phyloP scores from a whole-genome alignment of 2,329 filamentous ascomycete species.

The Hypoxylon sp. region DNA sequence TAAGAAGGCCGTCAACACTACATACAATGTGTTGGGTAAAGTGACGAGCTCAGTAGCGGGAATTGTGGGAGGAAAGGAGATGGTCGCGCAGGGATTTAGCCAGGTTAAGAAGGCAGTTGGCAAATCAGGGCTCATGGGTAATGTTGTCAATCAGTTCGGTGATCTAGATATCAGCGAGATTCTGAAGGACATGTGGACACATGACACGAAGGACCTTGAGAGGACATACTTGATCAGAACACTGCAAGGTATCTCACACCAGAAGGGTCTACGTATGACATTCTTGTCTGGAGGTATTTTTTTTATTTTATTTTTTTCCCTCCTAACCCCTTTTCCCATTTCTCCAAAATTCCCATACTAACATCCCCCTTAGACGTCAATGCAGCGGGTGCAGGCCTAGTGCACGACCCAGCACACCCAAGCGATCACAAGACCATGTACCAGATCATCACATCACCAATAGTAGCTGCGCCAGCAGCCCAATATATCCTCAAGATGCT shows the following conservation, averaged over 20 bases:
- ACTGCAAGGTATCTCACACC: slow-evolving; percentile 92
- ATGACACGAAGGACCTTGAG: slow-evolving; percentile 97
- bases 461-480: slow-evolving; percentile 89
- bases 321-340: background rate
- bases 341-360: slow-evolving; percentile 42
- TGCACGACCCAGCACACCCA: slow-evolving; percentile 93
- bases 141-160: slow-evolving; percentile 94
- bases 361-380: slow-evolving; percentile 76
- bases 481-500: slow-evolving; percentile 92
- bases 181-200: slow-evolving; percentile 96
- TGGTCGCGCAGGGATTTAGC: slow-evolving; percentile 92
- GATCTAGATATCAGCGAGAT: slow-evolving; percentile 96
- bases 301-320: background rate
- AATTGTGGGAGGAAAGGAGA: slow-evolving; percentile 93
- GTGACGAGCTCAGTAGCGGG: slow-evolving; percentile 95
- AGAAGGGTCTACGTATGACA: slow-evolving; percentile 96
- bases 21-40: slow-evolving; percentile 96
- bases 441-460: slow-evolving; percentile 92
- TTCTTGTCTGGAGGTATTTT: slow-evolving; percentile 87
- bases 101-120: slow-evolving; percentile 97
- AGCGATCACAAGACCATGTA: slow-evolving; percentile 99
- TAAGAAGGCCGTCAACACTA: slow-evolving; percentile 96
- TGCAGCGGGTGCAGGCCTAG: slow-evolving; percentile 89
- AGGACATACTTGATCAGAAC: slow-evolving; percentile 97
- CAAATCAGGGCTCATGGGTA: slow-evolving; percentile 95